phyloP scores from a whole-genome alignment of 208 protist species.

The Trichomonas vaginalis region DNA sequence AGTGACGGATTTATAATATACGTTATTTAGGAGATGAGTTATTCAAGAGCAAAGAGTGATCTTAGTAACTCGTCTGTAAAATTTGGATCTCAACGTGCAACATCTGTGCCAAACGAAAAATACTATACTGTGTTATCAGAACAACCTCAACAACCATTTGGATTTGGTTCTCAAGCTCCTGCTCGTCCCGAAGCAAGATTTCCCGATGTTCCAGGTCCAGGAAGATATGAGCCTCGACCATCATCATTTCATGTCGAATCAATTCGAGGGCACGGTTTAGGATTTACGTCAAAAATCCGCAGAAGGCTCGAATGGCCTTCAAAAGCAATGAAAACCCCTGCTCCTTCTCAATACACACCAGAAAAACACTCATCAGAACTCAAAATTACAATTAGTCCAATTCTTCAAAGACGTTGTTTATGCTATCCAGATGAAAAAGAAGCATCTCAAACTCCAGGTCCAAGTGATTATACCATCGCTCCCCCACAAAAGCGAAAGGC shows the following conservation, averaged over 20 bases:
- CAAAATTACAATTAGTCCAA: background rate
- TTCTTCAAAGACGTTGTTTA: background rate
- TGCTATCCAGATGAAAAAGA: constrained; percentile 4
- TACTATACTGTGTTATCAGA: background rate
- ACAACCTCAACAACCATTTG: background rate
- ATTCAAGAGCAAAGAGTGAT: background rate
- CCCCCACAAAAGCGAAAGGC: no score
- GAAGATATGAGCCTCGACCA: background rate
- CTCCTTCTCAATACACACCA: background rate
- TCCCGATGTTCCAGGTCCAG: background rate
- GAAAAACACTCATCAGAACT: background rate
- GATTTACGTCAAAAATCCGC: background rate
- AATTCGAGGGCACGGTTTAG: background rate
- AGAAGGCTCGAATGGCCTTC: background rate
- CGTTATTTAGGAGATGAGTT: background rate
- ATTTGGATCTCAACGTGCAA: background rate
- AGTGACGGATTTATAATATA: no score
- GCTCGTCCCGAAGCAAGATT: background rate
- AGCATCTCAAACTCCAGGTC: background rate
- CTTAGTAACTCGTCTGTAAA: background rate
- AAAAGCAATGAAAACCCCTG: background rate
- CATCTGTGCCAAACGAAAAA: background rate
- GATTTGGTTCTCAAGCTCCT: background rate
- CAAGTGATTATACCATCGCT: background rate
- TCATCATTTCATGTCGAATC: background rate